Evolutionary conservation across 495 filamentous ascomycete genomes (phyloP), one percentile per base, ranked within the genome.

Genomic region (Tuber borchii): DNA sequence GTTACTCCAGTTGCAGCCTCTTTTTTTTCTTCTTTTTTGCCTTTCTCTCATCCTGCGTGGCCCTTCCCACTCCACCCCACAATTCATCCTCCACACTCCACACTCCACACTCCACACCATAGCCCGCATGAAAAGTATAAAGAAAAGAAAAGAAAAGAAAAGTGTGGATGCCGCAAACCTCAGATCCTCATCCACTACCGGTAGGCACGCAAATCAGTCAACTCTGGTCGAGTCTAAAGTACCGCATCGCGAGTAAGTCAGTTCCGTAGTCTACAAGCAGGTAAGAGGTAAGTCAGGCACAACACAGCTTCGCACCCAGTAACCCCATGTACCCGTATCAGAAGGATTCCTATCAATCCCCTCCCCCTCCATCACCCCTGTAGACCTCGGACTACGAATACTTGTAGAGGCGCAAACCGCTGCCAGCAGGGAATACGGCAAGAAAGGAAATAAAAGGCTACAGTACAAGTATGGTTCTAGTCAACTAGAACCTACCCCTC

Each of bases 1-100:
- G 56, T 65, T 31, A 65, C 56, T 65, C 56, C 56, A 65, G 56
- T 65, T 65, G 56, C 56, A 31, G 56, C 56, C 56, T 65, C 56
- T 65, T 31, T 61, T 26, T 14, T 10, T 31, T 31, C 31, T 31
- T 31, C 7, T 31, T 31, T 56, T 56, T 26, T 26, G 22, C 26
- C 22, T n/a, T 26, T 31, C 56, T 65, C 56, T 8, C 26, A 31
- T 65, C 10, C 56, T 56, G 51, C 56, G 26, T 65, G n/a, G 56
- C n/a, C 56, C n/a, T 65, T 65, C 56, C 56, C 56, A 65, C 56
- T 56, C 48, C n/a, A 61, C 51, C 26, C 56, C 56, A 31, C 56
- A 65, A 22, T 65, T 31, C 56, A 65, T 65, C 56, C 56, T 65
- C 51, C n/a, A 65, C 56, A 31, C 56, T 65, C 51, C n/a, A 65